Base-by-base conservation (phyloP, 805 yeast genomes). In the Naumovozyma castellii region DNA sequence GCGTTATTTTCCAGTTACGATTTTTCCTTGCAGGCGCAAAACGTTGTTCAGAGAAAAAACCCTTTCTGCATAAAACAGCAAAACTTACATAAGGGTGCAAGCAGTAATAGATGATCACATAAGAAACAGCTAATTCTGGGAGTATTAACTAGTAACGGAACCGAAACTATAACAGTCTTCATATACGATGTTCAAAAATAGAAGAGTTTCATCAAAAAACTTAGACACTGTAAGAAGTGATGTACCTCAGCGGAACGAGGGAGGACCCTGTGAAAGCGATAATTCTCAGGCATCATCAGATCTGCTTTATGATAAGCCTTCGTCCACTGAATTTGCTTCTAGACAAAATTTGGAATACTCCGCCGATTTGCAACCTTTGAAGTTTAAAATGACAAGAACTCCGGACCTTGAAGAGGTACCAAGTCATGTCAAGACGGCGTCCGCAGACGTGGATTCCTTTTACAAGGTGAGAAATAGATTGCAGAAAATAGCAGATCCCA, bases 301-400 rank as follows among this genome's bases (percentile, higher is more conserved):
- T 22, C 6, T 22, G 27, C 6, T 6, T 6, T 22, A 22, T 22
- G 6, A 22, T 22, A 22, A 10, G 27, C 27, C 27, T 6, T 10
- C 27, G 6, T 22, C 27, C 10, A 6, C 10, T 6, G 27, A 22
- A 22, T 22, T 22, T 6, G 9, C 27, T 6, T 6, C 6, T 10
- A 22, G 27, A 22, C 27, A 22, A 22, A 22, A 22, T 22, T 34
- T 35, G n/a, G 53, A 45, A 9, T 50, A 46, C 34, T 47, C 54
- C 8, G 54, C 59, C 2, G 59, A 52, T 40, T 42, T 55, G 9
- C 40, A 43, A 22, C 61, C 61, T 0, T 41, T 53, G 10, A 46
- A 38, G 22, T 54, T 56, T 37, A 53, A 49, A 35, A 50, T 48
- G 40, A 40, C 37, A 20, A 36, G 32, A 28, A 13, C 29, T 18